Evolutionary conservation across 1,284 basidiomycete genomes (phyloP), one percentile per base, ranked within the genome.

Genomic region (Ganoderma boninense): DNA sequence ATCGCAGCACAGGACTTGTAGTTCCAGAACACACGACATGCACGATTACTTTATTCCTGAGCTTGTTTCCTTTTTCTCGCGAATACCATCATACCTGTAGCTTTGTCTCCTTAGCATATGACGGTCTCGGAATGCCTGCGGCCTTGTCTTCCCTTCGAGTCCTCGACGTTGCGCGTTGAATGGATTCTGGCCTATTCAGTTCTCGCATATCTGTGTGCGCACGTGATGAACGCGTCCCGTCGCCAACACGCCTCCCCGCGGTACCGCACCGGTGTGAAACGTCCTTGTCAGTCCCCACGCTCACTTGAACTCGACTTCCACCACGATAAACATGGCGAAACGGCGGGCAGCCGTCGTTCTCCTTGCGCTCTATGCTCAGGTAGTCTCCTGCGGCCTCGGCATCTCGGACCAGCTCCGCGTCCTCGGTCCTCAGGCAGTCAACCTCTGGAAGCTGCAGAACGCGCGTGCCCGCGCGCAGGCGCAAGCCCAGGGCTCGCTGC

Each of bases 391-490:
- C 57, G 65, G 73, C 20, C 70, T 71, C 65, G 42, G 60, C 60
- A 62, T 62, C 40, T 23, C 60, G 13, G 73, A 74, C 65, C 70
- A 69, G 29, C 61, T 78, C 14, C 76, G 73, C 38, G 57, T 78
- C 42, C 73, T 78, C 35, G 80, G 79, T 29, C 78, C 82, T 26
- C 85, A 86, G 74, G 79, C 79, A 32, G 77, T 86, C 74, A 86
- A 87, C 74, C 76, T 82, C 54, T 85, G 84, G 85, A 81, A 76
- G 71, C 77, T 86, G 69, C 60, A 62, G 42, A 67, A 79, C 16
- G 57, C 68, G 4, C 67, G 61, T 49, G 32, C 61, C 32, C 57
- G 54, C 64, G 46, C 60, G 10, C 66, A 54, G 35, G 32, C 62
- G 16, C 54, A 20, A 26, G 49, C 61, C 14, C 62, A 52, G 26